Base-by-base conservation (phyloP, 495 filamentous ascomycete genomes). In the Penicillium silybi region DNA sequence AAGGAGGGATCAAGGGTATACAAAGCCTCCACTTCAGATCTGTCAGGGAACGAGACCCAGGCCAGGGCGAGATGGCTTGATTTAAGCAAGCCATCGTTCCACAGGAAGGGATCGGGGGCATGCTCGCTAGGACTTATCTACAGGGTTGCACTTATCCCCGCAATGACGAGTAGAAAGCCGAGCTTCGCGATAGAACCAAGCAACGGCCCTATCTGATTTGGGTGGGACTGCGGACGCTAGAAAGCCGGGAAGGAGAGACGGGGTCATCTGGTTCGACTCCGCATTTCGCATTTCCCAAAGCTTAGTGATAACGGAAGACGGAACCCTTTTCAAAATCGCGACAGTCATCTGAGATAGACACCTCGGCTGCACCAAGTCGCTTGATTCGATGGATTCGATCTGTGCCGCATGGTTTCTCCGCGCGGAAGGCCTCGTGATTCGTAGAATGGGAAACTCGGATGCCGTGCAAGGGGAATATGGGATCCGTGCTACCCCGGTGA, bases 351-450 rank as follows among this genome's bases (percentile, higher is more conserved):
- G 16, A 39, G 18, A 17, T 7, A 16, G 16, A 39, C 37, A 2
- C 6, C 6, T 19, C 18, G 37, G 18, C 13, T 39, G 16, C 6
- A 5, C 7, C 4, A n/a, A 39, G 18, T 39, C 22, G 16, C 43
- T 32, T 32, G 29, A 32, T 32, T 32, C 29, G 29, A 10, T 35
- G 23, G 23, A 52, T 51, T 59, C 34, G 52, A 47, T 26, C 47
- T 40, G 37, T 11, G 37, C 26, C 48, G 32, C 47, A 41, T 39
- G 44, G 22, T 25, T 52, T 56, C 57, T 58, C 57, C 52, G 54
- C 61, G 58, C 35, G 3, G 2, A 20, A 13, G 35, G 19, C 22
- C 35, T 22, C 54, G 46, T 63, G 60, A 63, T 57, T 63, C 57
- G 61, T 34, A 47, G 38, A 41, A 40, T 11, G 0, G 4, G 39